Conservation (phyloP, 2,329 filamentous ascomycete genomes). For the Calonectria fujianensis region DNA sequence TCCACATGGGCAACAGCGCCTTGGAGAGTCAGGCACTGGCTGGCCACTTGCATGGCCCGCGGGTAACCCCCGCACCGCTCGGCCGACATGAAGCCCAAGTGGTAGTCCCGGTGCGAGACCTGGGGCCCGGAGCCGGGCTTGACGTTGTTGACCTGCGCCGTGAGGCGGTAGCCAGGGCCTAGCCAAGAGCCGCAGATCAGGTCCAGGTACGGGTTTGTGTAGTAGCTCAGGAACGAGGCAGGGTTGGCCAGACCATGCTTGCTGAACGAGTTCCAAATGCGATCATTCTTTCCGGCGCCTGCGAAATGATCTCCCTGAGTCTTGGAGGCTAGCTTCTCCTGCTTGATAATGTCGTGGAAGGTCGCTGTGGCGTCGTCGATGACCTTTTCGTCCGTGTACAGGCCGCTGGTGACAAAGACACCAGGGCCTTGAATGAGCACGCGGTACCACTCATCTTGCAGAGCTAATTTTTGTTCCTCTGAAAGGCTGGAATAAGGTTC, state of each 20-base stretch:
- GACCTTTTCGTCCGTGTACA: constrained; percentile 66
- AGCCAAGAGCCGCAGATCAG: constrained; percentile 74
- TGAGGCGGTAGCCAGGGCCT: constrained; percentile 76
- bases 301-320: constrained; percentile 78
- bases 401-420: constrained; percentile 73
- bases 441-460: constrained; percentile 78
- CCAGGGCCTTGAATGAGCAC: constrained; percentile 75
- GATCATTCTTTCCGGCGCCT: constrained; percentile 71
- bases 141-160: constrained; percentile 78
- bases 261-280: constrained; percentile 80
- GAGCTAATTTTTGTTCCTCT: constrained; percentile 53
- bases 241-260: constrained; percentile 75
- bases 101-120: constrained; percentile 77
- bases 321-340: constrained; percentile 60
- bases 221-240: constrained; percentile 73
- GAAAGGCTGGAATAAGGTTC: constrained; percentile 56
- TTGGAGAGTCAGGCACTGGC: constrained; percentile 76
- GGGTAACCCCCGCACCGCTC: constrained; percentile 69
- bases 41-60: constrained; percentile 70
- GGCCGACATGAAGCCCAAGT: constrained; percentile 76
- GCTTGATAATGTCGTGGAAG: constrained; percentile 69
- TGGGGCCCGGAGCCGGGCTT: constrained; percentile 75
- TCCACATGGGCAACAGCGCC: constrained; percentile 78
- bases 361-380: constrained; percentile 68
- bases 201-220: constrained; percentile 75